These are phyloP conservation scores for Leishmania martiniquensis DNA, from an alignment of 208 protist species.

Conservation along the genomic window DNA sequence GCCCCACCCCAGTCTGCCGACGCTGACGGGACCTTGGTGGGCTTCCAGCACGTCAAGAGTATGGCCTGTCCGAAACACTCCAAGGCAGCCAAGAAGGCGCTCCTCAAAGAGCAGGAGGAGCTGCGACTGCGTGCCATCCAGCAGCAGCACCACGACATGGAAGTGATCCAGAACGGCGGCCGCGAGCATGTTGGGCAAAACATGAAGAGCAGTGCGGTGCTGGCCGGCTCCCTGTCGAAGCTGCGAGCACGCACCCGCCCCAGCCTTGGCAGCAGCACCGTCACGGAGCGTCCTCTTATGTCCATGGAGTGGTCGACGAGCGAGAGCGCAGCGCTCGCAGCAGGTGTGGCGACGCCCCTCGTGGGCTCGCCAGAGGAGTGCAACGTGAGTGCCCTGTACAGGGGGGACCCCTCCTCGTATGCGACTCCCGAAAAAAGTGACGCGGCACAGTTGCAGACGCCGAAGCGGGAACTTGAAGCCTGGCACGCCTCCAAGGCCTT, in stretches of 20 bases:
- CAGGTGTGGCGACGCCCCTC: not conserved
- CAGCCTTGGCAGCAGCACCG: not conserved
- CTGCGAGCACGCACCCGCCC: constrained; percentile 24
- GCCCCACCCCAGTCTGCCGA: not conserved
- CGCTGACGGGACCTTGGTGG: constrained; percentile 4
- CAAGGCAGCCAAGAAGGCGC: constrained; percentile 10
- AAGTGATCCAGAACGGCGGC: constrained; percentile 55
- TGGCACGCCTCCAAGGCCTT: constrained; percentile 27
- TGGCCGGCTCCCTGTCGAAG: constrained; percentile 40
- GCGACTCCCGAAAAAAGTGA: not conserved
- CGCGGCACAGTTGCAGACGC: not conserved
- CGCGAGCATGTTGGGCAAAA: constrained; percentile 35
- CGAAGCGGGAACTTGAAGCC: constrained; percentile 5
- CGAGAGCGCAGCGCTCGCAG: not conserved
- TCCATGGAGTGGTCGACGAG: no score
- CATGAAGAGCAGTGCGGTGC: constrained; percentile 44
- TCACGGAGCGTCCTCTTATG: no score
- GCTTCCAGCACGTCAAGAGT: constrained; percentile 8
- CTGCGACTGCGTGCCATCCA: constrained; percentile 45
- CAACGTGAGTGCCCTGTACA: not conserved
- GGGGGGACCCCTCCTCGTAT: not conserved
- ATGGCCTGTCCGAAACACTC: constrained; percentile 40
- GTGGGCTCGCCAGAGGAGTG: not conserved
- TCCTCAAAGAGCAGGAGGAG: constrained; percentile 33
- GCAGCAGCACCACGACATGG: constrained; percentile 53